A percentile compares a stretch with the other conserved stretches of the same genome.
Evolutionary conservation across 257 asterid genomes (phyloP).

Genomic region (Solanum bukasovii): DNA sequence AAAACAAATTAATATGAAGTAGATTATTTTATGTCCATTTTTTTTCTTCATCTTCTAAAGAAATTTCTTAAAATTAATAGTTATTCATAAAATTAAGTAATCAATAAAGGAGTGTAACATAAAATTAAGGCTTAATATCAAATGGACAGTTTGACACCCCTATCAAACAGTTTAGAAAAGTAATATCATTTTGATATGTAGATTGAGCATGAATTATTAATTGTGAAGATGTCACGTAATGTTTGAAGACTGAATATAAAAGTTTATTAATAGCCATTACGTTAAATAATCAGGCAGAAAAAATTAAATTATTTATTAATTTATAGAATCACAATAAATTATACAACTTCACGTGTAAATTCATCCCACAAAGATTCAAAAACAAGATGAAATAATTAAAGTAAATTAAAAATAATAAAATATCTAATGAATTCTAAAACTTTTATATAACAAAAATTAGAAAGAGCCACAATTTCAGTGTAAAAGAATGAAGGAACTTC

Average conservation of each 20-base stretch:
- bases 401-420: no score
- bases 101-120: no score
- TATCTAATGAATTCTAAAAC: not conserved
- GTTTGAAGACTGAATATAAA: no score
- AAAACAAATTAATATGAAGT: not conserved
- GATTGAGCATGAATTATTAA: not conserved
- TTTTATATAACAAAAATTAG: no score
- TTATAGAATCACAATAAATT: no score
- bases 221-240: not conserved
- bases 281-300: no score
- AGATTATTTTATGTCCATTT: not conserved
- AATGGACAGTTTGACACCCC: no score
- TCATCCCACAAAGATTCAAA: not conserved
- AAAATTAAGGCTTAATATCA: no score
- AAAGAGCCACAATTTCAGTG: not conserved
- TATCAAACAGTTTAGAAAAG: no score
- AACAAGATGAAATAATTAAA: not conserved
- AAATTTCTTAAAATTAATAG: not conserved
- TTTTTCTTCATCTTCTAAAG: not conserved
- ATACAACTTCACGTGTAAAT: not conserved
- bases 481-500: not conserved
- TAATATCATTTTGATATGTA: no score
- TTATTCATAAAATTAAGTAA: not conserved
- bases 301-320: no score
- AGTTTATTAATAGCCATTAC: no score